Percentiles rank a stretch among this genome's conserved stretches.
Evolutionary conservation across 2,329 filamentous ascomycete genomes (phyloP).

Genomic region (Fusarium sublunatum): DNA sequence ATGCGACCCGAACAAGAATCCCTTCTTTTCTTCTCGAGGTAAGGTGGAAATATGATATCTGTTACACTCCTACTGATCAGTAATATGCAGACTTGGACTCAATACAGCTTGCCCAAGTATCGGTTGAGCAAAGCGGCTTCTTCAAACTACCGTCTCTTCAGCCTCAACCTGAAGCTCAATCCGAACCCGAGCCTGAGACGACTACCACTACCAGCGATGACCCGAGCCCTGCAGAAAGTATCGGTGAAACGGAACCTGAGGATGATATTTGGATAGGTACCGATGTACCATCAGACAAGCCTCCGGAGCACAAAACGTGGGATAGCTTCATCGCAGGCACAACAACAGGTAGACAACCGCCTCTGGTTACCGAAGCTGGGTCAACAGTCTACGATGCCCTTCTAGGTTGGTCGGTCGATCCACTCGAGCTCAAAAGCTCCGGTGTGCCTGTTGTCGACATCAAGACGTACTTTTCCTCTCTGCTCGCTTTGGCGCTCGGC

Average conservation of each 20-base stretch:
- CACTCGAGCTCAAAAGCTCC: conserved; percentile 52
- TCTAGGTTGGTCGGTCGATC: conserved; percentile 57
- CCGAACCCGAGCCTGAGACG: conserved; percentile 13
- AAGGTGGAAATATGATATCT: background rate
- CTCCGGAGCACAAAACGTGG: conserved; percentile 72
- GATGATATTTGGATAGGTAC: conserved; percentile 60
- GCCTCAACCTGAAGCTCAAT: conserved; percentile 28
- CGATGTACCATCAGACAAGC: conserved; percentile 47
- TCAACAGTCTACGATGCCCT: conserved; percentile 73
- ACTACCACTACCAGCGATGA: conserved; percentile 13
- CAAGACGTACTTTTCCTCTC: conserved; percentile 63
- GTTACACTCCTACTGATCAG: conserved; percentile 3
- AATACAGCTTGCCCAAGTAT: conserved; percentile 35
- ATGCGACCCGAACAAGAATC: conserved; percentile 24
- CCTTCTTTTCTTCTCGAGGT: conserved; percentile 60
- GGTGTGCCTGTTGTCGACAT: conserved; percentile 59
- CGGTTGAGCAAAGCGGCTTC: conserved; percentile 47
- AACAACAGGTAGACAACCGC: conserved; percentile 52
- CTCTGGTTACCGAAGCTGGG: conserved; percentile 77
- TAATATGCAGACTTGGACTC: conserved; percentile 22
- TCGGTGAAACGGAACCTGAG: conserved; percentile 15
- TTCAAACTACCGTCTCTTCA: conserved; percentile 44
- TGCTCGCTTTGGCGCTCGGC: conserved; percentile 75
- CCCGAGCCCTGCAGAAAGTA: conserved; percentile 9
- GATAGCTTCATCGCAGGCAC: conserved; percentile 68